Conservation (phyloP, 306 rosid genomes). For the Delonix regia region DNA sequence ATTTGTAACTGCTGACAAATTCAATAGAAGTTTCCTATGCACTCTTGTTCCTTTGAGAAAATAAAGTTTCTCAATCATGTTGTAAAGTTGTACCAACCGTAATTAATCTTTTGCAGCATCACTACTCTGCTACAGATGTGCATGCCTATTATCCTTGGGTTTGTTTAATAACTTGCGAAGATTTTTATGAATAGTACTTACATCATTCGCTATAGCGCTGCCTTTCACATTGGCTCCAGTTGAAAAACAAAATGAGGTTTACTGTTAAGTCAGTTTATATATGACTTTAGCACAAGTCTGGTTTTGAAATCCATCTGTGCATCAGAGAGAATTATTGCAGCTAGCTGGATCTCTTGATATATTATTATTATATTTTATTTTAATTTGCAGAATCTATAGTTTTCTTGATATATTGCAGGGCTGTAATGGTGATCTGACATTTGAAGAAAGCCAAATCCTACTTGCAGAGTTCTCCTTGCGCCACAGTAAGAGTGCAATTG, state of each 20-base stretch:
- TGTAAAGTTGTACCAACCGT: not conserved
- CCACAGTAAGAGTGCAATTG: slow-evolving; percentile 68
- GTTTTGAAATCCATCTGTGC: not conserved
- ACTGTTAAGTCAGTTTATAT: slow-evolving; percentile 6
- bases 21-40: not conserved
- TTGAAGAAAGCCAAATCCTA: slow-evolving; percentile 72
- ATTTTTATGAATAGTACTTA: not conserved
- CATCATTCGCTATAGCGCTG: not conserved
- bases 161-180: not conserved
- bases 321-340: not conserved
- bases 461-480: slow-evolving; percentile 85
- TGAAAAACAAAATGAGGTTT: not conserved
- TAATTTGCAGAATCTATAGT: not conserved
- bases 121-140: not conserved
- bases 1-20: not conserved
- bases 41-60: not conserved
- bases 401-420: slow-evolving; percentile 56
- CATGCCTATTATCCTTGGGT: not conserved
- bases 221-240: not conserved
- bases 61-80: not conserved
- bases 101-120: not conserved
- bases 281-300: not conserved
- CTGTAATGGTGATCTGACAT: slow-evolving; percentile 74
- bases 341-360: slow-evolving; percentile 11
- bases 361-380: not conserved